Conservation (phyloP, 139 green algal species). For the Chlorella sp. region DNA sequence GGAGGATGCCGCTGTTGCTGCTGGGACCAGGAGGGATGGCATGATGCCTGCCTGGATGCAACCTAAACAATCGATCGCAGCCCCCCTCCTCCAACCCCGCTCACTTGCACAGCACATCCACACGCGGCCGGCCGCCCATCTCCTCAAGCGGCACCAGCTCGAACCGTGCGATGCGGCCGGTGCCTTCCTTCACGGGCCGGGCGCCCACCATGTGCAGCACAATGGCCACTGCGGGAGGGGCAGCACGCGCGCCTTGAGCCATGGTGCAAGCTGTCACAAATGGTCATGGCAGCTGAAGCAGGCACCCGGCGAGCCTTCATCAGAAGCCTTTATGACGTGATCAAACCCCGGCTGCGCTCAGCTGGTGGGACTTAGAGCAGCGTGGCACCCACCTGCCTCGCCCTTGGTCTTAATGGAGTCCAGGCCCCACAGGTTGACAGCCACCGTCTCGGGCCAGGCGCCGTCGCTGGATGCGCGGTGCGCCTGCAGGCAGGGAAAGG, state of each 20-base stretch:
- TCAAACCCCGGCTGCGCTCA: too few relatives aligned
- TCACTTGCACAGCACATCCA: conserved; percentile 94
- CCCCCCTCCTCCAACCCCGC: too few relatives aligned
- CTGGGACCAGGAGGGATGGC: too few relatives aligned
- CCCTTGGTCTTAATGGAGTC: conserved; percentile 98
- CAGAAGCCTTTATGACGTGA: too few relatives aligned
- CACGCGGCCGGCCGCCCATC: conserved; percentile 79
- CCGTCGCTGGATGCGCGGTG: conserved; percentile 62
- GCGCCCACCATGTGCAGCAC: conserved; percentile 89
- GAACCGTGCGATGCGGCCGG: conserved; percentile 87
- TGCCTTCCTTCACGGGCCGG: conserved; percentile 84
- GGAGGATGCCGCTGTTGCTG: too few relatives aligned
- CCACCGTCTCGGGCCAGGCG: conserved; percentile 90
- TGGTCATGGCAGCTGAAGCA: too few relatives aligned
- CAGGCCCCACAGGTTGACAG: conserved; percentile 97
- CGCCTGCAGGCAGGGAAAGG: not conserved
- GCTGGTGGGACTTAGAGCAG: too few relatives aligned
- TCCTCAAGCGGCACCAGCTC: conserved; percentile 75
- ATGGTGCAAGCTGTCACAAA: too few relatives aligned
- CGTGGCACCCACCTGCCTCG: conserved; percentile 21
- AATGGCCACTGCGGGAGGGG: conserved; percentile 72
- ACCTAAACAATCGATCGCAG: too few relatives aligned
- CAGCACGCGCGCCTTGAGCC: too few relatives aligned
- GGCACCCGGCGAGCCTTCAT: too few relatives aligned
- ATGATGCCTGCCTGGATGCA: too few relatives aligned